Percentiles rank a stretch among this genome's conserved stretches.
Conservation (phyloP, 1,284 basidiomycete genomes). For the Ceratobasidium sp. region DNA sequence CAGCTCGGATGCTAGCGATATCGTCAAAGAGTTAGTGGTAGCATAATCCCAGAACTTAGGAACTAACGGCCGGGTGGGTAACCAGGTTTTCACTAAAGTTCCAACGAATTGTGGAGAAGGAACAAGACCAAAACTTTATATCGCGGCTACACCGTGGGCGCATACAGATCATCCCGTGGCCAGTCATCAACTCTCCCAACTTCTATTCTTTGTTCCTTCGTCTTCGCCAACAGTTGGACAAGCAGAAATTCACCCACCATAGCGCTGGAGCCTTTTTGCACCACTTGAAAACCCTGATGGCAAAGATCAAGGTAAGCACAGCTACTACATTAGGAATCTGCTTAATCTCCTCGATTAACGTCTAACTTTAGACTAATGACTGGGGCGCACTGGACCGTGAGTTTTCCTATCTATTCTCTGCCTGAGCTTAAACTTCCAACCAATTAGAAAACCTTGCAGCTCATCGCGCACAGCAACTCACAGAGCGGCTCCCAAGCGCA, state of each 20-base stretch:
- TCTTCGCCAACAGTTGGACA: slow-evolving; percentile 55
- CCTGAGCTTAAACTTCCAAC: neutral
- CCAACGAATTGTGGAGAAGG: slow-evolving; percentile 62
- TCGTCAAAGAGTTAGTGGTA: slow-evolving; percentile 52
- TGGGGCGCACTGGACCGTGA: slow-evolving; percentile 40
- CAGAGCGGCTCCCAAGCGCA: slow-evolving; percentile 6
- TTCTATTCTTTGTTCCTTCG: slow-evolving; percentile 62
- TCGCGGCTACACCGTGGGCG: slow-evolving; percentile 62
- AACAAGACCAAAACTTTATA: slow-evolving; percentile 68
- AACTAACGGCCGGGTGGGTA: neutral
- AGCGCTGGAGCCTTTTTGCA: slow-evolving; percentile 63
- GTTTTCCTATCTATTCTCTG: neutral
- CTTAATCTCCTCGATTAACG: neutral
- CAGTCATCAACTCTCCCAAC: slow-evolving; percentile 64
- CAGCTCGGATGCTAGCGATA: slow-evolving; percentile 62
- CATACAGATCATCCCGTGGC: slow-evolving; percentile 68
- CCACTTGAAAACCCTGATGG: slow-evolving; percentile 68
- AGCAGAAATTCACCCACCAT: slow-evolving; percentile 57
- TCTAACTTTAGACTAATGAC: slow-evolving; percentile 5
- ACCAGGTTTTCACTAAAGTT: slow-evolving; percentile 62
- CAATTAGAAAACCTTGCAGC: slow-evolving; percentile 35
- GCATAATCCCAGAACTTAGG: neutral
- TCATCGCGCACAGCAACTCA: slow-evolving; percentile 26
- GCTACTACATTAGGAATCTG: neutral
- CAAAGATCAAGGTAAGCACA: slow-evolving; percentile 62